Conservation (phyloP, 2,329 filamentous ascomycete genomes). For the Xylaria multiplex region DNA sequence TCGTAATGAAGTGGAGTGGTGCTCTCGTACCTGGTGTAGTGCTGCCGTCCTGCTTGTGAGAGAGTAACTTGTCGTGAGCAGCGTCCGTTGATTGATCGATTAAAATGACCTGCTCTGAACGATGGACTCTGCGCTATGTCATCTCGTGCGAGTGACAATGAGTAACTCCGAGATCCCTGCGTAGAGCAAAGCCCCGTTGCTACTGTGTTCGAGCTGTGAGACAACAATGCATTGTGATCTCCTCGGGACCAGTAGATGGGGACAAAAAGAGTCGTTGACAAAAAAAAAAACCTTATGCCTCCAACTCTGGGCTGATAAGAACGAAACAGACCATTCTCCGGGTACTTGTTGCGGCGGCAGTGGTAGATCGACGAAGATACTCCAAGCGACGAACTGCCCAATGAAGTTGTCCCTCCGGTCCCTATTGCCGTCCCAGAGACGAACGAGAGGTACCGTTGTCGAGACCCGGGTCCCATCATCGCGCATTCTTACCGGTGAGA, state of each 20-base stretch:
- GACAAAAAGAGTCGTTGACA: not conserved
- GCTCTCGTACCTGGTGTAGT: conserved; percentile 4
- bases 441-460: not conserved
- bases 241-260: conserved; percentile 6
- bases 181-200: conserved; percentile 14
- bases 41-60: not conserved
- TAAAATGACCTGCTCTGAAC: conserved; percentile 9
- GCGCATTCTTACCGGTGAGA: conserved; percentile 32
- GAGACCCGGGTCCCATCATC: conserved; percentile 20
- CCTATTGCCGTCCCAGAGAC: conserved; percentile 14
- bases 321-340: conserved; percentile 30
- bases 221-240: conserved; percentile 23
- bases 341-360: conserved; percentile 16
- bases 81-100: conserved; percentile 12
- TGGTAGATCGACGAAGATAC: conserved; percentile 27
- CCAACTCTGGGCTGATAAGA: conserved; percentile 17
- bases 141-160: conserved; percentile 15
- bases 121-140: conserved; percentile 7
- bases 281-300: not conserved
- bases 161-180: conserved; percentile 3
- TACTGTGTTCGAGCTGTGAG: conserved; percentile 27
- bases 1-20: conserved; percentile 18
- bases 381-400: conserved; percentile 29
- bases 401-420: conserved; percentile 20
- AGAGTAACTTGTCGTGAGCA: not conserved